These are phyloP conservation scores for Termitomyces sp. DNA, from an alignment of 768 basidiomycete genomes.

Conservation along the genomic window DNA sequence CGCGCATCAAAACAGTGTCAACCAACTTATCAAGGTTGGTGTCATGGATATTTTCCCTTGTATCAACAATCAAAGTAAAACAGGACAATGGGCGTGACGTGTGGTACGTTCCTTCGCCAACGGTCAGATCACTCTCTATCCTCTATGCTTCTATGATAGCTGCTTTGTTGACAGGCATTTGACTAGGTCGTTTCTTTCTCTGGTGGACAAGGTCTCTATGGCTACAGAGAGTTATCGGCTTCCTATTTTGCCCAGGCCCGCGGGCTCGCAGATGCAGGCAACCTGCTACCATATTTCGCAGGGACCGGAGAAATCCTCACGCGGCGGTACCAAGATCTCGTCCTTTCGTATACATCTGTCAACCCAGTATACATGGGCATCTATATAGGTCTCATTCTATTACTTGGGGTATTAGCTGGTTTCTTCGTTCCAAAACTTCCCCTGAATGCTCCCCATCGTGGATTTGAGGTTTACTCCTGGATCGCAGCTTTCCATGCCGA, in stretches of 20 bases:
- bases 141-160: background rate
- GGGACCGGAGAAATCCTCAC: constrained; percentile 31
- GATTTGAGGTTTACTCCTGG: constrained; percentile 24
- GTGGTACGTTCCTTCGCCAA: constrained; percentile 35
- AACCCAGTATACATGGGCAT: constrained; percentile 17
- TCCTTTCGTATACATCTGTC: constrained; percentile 21
- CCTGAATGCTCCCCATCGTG: constrained; percentile 21
- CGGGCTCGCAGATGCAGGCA: constrained; percentile 31
- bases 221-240: constrained; percentile 32
- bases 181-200: constrained; percentile 31
- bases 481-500: constrained; percentile 22
- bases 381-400: constrained; percentile 18
- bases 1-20: constrained; percentile 31
- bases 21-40: constrained; percentile 27
- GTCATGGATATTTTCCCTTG: background rate
- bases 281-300: constrained; percentile 35
- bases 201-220: constrained; percentile 25
- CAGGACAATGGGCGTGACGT: constrained; percentile 34
- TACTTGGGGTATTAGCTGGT: constrained; percentile 26
- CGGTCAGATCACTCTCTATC: constrained; percentile 20
- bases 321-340: constrained; percentile 25
- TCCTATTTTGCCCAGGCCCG: constrained; percentile 25
- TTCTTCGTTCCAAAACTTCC: constrained; percentile 23
- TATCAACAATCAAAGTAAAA: background rate
- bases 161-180: background rate